phyloP scores from a whole-genome alignment of 2,329 filamentous ascomycete genomes.

The Taxawa tesnikishii region DNA sequence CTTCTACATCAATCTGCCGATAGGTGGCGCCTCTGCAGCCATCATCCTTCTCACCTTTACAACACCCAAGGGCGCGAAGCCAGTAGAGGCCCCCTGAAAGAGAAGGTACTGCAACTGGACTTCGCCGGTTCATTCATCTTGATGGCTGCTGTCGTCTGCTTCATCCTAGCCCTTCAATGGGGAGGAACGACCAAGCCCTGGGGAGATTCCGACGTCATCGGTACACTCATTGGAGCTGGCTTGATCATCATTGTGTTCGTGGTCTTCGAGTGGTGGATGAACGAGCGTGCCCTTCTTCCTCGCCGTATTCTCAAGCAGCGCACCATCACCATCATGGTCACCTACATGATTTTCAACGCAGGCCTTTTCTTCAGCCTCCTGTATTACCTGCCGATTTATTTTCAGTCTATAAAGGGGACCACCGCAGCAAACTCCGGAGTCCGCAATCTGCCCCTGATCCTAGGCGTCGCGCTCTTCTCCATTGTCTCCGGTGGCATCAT shows the following conservation, averaged over 20 bases:
- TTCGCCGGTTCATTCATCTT: conserved; percentile 1
- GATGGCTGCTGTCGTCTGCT: conserved; percentile 15
- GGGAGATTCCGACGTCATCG: conserved; percentile 29
- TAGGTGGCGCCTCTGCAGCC: conserved; percentile 25
- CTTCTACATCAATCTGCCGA: conserved; percentile 42
- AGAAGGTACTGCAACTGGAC: conserved; percentile 4
- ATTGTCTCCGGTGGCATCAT: neutral
- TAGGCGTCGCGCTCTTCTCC: conserved; percentile 13
- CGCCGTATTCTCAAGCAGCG: conserved; percentile 2
- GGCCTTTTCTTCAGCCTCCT: conserved; percentile 1
- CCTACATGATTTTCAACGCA: neutral
- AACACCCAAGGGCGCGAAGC: conserved; percentile 16
- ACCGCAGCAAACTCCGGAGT: conserved; percentile 31
- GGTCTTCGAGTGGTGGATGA: neutral
- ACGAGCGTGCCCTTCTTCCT: conserved; percentile 4
- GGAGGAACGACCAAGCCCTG: conserved; percentile 27
- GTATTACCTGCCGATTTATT: conserved; percentile 44
- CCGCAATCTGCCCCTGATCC: conserved; percentile 29
- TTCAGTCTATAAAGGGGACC: conserved; percentile 36
- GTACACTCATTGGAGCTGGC: conserved; percentile 30
- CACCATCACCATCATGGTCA: neutral
- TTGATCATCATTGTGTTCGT: conserved; percentile 9
- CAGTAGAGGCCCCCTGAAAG: neutral
- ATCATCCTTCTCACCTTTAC: conserved; percentile 15
- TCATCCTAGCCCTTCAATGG: conserved; percentile 35